These are phyloP conservation scores for Colletotrichum sp. DNA, from an alignment of 2,329 filamentous ascomycete genomes.

Conservation along the genomic window DNA sequence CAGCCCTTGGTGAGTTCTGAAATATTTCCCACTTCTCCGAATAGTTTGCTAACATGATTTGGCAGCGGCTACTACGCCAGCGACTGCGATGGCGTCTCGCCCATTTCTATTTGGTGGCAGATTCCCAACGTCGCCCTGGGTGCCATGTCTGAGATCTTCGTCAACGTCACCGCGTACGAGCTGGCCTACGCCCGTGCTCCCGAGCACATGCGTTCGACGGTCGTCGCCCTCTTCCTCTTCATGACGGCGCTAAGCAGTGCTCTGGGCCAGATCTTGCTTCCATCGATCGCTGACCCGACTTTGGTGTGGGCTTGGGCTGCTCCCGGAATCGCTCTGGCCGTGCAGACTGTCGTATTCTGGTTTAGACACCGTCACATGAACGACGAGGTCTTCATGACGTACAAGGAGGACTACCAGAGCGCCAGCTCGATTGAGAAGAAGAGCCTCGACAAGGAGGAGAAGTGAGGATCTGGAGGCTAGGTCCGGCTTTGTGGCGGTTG, in stretches of 20 bases:
- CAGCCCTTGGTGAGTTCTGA: conserved; percentile 45
- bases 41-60: neutral
- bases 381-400: conserved; percentile 21
- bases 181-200: conserved; percentile 74
- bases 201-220: conserved; percentile 65
- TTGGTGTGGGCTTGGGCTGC: conserved; percentile 29
- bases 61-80: conserved; percentile 46
- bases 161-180: conserved; percentile 68
- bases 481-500: neutral
- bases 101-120: conserved; percentile 59
- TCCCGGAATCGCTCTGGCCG: conserved; percentile 27
- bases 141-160: conserved; percentile 61
- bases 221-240: conserved; percentile 61
- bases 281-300: conserved; percentile 44
- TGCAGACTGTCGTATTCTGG: conserved; percentile 29
- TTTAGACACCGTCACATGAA: conserved; percentile 27
- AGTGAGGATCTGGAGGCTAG: neutral
- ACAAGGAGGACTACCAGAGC: conserved; percentile 6
- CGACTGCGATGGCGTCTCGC: conserved; percentile 40
- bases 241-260: conserved; percentile 64
- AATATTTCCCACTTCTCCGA: too few species aligned
- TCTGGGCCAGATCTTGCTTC: conserved; percentile 47
- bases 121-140: conserved; percentile 53
- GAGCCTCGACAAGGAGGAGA: neutral
- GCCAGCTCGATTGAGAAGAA: neutral